Evolutionary conservation across 2,329 filamentous ascomycete species (phyloP).

Genomic region (Nigrospora sphaerica): DNA sequence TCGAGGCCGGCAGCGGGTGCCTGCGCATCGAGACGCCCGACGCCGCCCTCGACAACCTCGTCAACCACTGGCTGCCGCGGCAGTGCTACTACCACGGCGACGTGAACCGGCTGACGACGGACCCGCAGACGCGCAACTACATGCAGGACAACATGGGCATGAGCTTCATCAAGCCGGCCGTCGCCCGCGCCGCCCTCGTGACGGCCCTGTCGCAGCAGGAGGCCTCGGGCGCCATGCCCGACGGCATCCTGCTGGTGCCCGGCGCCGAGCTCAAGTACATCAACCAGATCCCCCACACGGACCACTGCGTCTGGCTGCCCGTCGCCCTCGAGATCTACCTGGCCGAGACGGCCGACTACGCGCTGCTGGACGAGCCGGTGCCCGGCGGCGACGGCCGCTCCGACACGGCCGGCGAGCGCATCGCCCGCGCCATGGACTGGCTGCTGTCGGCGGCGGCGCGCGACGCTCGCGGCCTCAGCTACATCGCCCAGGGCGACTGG

Average conservation of each 20-base stretch:
- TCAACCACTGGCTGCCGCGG: slow-evolving; percentile 52
- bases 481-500: slow-evolving; percentile 53
- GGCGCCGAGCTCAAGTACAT: slow-evolving; percentile 53
- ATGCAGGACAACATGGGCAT: slow-evolving; percentile 56
- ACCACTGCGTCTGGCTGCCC: slow-evolving; percentile 53
- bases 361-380: slow-evolving; percentile 36
- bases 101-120: slow-evolving; percentile 50
- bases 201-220: slow-evolving; percentile 46
- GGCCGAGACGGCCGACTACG: slow-evolving; percentile 46
- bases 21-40: slow-evolving; percentile 47
- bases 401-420: slow-evolving; percentile 45
- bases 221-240: slow-evolving; percentile 47
- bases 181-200: slow-evolving; percentile 40
- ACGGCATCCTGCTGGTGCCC: slow-evolving; percentile 45
- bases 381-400: slow-evolving; percentile 32
- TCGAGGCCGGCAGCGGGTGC: slow-evolving; percentile 41
- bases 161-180: slow-evolving; percentile 45
- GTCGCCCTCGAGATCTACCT: slow-evolving; percentile 48
- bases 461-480: slow-evolving; percentile 46
- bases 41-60: slow-evolving; percentile 46
- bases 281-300: slow-evolving; percentile 53
- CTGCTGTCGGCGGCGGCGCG: slow-evolving; percentile 33
- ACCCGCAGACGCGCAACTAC: slow-evolving; percentile 53
- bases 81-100: slow-evolving; percentile 54
- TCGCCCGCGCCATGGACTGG: slow-evolving; percentile 52